These are phyloP conservation scores for Fremontodendron californicum DNA, from an alignment of 345 rosid species.

Conservation along the genomic window DNA sequence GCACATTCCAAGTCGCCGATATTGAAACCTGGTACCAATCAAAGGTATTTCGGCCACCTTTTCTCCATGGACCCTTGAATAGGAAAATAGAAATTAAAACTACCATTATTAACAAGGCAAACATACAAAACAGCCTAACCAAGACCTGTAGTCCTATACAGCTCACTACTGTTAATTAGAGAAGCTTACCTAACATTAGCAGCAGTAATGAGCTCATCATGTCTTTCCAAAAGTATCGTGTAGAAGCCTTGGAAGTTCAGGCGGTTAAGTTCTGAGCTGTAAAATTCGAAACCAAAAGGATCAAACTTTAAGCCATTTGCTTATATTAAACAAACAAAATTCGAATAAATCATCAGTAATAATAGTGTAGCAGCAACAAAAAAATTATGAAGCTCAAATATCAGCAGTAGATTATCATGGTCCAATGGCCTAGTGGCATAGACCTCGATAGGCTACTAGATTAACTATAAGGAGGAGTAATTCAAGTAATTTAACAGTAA, in stretches of 20 bases:
- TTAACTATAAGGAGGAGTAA: background rate
- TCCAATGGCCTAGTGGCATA: background rate
- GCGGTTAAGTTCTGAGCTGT: constrained; percentile 62
- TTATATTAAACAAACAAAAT: background rate
- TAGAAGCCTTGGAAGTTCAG: constrained; percentile 76
- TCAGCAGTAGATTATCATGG: background rate
- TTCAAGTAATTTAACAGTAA: background rate
- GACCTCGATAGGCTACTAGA: background rate
- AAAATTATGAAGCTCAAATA: background rate
- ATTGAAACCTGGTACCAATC: constrained; percentile 47
- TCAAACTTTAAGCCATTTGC: constrained; percentile 5
- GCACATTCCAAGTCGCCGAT: constrained; percentile 63
- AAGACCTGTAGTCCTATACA: background rate
- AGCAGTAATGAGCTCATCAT: constrained; percentile 60
- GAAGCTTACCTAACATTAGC: constrained; percentile 61
- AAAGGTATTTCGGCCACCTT: constrained; percentile 7
- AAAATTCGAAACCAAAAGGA: constrained; percentile 14
- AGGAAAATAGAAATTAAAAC: constrained; percentile 9
- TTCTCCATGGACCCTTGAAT: background rate
- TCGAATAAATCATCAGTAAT: too few relatives aligned
- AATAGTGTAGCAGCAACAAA: too few relatives aligned
- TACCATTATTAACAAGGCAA: constrained; percentile 20
- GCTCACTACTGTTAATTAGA: background rate
- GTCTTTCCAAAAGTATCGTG: constrained; percentile 62
- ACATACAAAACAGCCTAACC: background rate